Evolutionary conservation across 352 stramenopile genomes (phyloP), one percentile per base, ranked within the genome.

Genomic region (Globisporangium spiculum): DNA sequence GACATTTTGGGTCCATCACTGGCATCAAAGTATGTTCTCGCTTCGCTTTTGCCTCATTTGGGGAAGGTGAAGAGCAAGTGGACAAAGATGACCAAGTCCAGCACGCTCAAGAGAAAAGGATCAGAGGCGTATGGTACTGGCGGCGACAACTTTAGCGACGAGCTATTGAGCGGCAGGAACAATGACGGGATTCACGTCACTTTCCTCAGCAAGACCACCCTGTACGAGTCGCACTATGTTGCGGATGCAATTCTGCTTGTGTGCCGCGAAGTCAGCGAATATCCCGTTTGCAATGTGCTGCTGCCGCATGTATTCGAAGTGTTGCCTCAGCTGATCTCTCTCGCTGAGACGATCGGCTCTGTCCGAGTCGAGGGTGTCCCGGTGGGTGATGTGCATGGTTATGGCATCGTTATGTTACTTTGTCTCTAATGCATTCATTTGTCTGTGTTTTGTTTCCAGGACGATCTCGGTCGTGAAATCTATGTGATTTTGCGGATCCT

Each of bases 401-500:
- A 46, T 46, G 12, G 30, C 10, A 26, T 14, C 30, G 27, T 10
- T 22, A 10, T 52, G 16, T 1, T 52, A 16, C 20, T 4, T 22
- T 16, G 22, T 12, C 20, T 48, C 41, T 9, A n/a, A 24, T 24
- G 6, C 27, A 30, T 67, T 18, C 38, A 65, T 48, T 24, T 66
- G 60, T 58, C 22, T 66, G 7, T 41, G 3, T 58, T 66, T 16
- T 64, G 20, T 60, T 22, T 36, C 44, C 27, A 93, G 84, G 79
- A 85, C 30, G 86, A 91, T 41, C 71, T 93, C 12, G 86, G 76
- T 9, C 79, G 80, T 4, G 86, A 93, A 44, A 83, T 93, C 30
- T 92, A 93, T 66, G 82, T 93, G 16, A 75, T 84, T 3, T 69
- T 91, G 34, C 82, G 86, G 5, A 76, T 92, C 44, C 60, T 93